Conservation (phyloP, 768 basidiomycete species). For the Amanita fuliginea region DNA sequence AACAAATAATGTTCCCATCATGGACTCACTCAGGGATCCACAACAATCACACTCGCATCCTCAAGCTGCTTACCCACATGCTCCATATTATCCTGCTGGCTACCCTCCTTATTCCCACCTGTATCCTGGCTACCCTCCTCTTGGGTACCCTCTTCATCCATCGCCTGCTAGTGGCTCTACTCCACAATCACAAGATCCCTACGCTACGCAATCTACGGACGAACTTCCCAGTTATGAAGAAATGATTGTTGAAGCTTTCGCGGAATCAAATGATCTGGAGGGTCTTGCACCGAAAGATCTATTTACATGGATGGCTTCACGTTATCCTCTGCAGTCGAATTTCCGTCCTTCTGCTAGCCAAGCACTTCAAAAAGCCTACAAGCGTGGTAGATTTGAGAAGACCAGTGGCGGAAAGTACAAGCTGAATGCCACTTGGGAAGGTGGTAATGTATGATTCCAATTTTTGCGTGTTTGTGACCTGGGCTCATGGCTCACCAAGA, state of each 20-base stretch:
- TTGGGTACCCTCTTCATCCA: conserved; percentile 7
- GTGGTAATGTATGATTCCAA: conserved; percentile 52
- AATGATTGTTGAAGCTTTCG: conserved; percentile 79
- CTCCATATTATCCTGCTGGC: conserved; percentile 48
- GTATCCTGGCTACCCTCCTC: conserved; percentile 16
- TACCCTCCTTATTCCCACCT: conserved; percentile 32
- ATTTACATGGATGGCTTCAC: conserved; percentile 74
- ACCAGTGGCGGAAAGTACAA: conserved; percentile 63
- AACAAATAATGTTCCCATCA: conserved; percentile 11
- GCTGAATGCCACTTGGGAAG: conserved; percentile 70
- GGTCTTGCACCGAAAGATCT: conserved; percentile 77
- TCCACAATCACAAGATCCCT: conserved; percentile 13
- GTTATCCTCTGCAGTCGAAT: conserved; percentile 79
- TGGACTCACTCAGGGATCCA: conserved; percentile 16
- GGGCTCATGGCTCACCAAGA: conserved; percentile 28
- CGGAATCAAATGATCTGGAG: conserved; percentile 55
- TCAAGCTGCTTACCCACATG: conserved; percentile 51
- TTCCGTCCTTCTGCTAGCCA: conserved; percentile 86
- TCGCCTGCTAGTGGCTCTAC: conserved; percentile 5
- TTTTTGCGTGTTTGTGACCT: neutral
- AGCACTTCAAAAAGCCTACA: conserved; percentile 79
- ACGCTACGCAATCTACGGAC: conserved; percentile 17
- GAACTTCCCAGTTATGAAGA: conserved; percentile 84
- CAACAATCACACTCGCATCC: conserved; percentile 31
- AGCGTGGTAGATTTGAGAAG: conserved; percentile 73